Evolutionary conservation across 2,329 filamentous ascomycete genomes (phyloP).

Genomic region (Lachnum nothofagi): DNA sequence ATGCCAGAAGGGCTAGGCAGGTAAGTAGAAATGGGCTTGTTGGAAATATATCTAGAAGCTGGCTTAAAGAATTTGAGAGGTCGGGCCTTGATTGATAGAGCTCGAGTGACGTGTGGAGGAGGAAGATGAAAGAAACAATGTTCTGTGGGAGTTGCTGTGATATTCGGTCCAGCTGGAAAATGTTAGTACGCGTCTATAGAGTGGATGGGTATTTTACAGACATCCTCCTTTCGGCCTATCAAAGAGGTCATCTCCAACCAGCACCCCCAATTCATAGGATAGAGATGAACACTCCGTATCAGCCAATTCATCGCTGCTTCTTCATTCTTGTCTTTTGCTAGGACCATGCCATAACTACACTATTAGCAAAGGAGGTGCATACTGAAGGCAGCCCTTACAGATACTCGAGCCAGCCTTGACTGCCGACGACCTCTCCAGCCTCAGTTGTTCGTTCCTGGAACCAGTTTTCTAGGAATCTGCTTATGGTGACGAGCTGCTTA

Average conservation of each 20-base stretch:
- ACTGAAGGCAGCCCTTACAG: slow-evolving; percentile 42
- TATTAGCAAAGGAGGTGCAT: slow-evolving; percentile 13
- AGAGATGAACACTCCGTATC: slow-evolving; percentile 80
- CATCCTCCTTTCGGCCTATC: slow-evolving; percentile 74
- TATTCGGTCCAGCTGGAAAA: slow-evolving; percentile 61
- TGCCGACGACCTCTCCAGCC: slow-evolving; percentile 54
- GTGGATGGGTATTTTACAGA: slow-evolving; percentile 40
- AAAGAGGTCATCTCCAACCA: slow-evolving; percentile 89
- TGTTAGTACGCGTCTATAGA: slow-evolving; percentile 27
- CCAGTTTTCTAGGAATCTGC: slow-evolving; percentile 73
- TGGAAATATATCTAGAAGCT: slow-evolving; percentile 80
- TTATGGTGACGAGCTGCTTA: slow-evolving; percentile 73
- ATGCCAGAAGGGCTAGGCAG: slow-evolving; percentile 79
- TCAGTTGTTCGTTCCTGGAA: slow-evolving; percentile 61
- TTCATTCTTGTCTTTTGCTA: slow-evolving; percentile 88
- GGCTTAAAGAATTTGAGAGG: slow-evolving; percentile 68
- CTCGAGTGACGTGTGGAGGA: slow-evolving; percentile 84
- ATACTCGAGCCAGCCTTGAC: slow-evolving; percentile 92
- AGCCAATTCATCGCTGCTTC: slow-evolving; percentile 78
- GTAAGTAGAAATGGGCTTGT: slow-evolving; percentile 84
- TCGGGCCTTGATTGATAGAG: slow-evolving; percentile 79
- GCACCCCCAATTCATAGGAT: slow-evolving; percentile 94
- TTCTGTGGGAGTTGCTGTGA: slow-evolving; percentile 74
- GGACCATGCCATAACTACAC: slow-evolving; percentile 73
- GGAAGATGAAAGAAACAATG: slow-evolving; percentile 90